Evolutionary conservation across 1,284 basidiomycete genomes (phyloP), one percentile per base, ranked within the genome.

Genomic region (Jaminaea rosea): DNA sequence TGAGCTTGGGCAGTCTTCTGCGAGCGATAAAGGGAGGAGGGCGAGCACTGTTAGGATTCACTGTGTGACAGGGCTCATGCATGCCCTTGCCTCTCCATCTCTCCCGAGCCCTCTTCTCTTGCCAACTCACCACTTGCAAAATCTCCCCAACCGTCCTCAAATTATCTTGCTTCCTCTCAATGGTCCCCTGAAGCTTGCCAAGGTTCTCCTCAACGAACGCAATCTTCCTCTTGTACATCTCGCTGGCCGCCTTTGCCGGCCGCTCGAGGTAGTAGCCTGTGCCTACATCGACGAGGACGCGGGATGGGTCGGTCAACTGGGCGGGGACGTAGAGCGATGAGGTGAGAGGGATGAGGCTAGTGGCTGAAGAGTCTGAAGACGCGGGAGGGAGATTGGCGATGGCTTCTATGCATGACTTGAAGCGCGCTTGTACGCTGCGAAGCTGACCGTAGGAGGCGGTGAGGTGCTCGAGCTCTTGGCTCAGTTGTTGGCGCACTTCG

Each of bases 231-330:
- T 58, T 32, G 37, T 72, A 73, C 50, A 70, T 60, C 23, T 64
- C 59, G 39, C 53, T 59, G 7, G 70, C 70, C 17, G 64, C 65
- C 10, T 57, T 39, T 17, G 65, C 67, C 21, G 89, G 91, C 81
- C 96, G 97, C 75, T 88, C 85, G 17, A 98, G 85, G 69, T 86
- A 97, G 77, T 96, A 98, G 0, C 93, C 93, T 0, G 93, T 97
- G 1, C 93, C 93, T 27, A 98, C 82, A 73, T 98, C 93, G 17
- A 98, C 84, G 54, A 97, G 85, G 45, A 98, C 91, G 60, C 88
- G 82, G 46, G 90, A 85, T 1, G 82, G 75, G 70, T 96, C 86
- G 24, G 79, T 80, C 29, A 97, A 79, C 76, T 85, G 90, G 26
- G 92, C 93, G 1, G 92, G 90, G 13, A 97, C 87, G 73, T 97